These are phyloP conservation scores for Epicoccum nigrum DNA, from an alignment of 2,329 filamentous ascomycete genomes.

Conservation along the genomic window DNA sequence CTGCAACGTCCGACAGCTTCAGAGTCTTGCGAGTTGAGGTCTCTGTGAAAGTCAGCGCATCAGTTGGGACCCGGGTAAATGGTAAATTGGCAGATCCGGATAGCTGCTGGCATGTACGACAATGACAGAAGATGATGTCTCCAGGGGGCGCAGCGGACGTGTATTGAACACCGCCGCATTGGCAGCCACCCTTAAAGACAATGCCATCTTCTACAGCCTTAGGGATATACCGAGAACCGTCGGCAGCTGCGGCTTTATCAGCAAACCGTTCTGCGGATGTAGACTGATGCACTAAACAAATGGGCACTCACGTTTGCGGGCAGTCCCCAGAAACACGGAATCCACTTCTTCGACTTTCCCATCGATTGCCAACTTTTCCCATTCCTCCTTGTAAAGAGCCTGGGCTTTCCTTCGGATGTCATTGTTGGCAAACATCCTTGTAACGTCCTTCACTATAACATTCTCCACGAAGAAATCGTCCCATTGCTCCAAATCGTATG, in stretches of 20 bases:
- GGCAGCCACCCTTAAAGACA: constrained; percentile 51
- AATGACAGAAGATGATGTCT: constrained; percentile 54
- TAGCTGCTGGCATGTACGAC: constrained; percentile 56
- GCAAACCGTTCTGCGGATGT: background rate
- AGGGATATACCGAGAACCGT: constrained; percentile 31
- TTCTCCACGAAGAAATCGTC: constrained; percentile 47
- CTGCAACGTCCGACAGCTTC: constrained; percentile 50
- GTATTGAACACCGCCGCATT: constrained; percentile 53
- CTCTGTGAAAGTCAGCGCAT: constrained; percentile 44
- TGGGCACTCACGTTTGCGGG: constrained; percentile 36
- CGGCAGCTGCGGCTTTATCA: constrained; percentile 27
- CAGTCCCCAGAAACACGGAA: constrained; percentile 48
- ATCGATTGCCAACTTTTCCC: constrained; percentile 45
- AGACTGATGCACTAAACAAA: background rate
- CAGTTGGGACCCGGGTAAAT: constrained; percentile 48
- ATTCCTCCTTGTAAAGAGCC: constrained; percentile 45
- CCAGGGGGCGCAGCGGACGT: constrained; percentile 45
- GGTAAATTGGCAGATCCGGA: constrained; percentile 55
- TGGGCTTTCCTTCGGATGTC: constrained; percentile 44
- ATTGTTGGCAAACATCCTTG: constrained; percentile 36
- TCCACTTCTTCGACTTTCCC: constrained; percentile 49
- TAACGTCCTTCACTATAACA: constrained; percentile 34
- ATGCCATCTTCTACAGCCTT: constrained; percentile 17
- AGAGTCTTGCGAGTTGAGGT: constrained; percentile 39
- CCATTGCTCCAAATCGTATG: constrained; percentile 37